phyloP scores from a whole-genome alignment of 148 eudicot genomes.

The Pharnaceum exiguum region DNA sequence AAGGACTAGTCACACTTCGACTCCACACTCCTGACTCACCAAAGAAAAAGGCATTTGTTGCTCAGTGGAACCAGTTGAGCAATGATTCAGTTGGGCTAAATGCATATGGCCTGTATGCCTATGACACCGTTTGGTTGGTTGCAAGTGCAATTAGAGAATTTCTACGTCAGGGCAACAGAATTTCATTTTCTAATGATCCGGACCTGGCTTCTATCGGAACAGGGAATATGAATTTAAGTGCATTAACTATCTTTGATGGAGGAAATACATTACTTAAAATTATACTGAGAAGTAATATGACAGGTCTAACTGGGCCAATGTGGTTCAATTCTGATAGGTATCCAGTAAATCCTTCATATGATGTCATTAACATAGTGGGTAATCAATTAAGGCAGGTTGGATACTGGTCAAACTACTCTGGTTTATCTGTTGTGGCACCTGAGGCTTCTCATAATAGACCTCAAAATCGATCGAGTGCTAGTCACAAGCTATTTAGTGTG shows the following conservation, averaged over 20 bases:
- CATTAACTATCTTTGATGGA: constrained; percentile 46
- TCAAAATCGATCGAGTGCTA: constrained; percentile 26
- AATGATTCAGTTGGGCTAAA: constrained; percentile 40
- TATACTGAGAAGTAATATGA: constrained; percentile 31
- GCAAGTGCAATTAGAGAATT: constrained; percentile 45
- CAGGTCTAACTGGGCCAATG: constrained; percentile 41
- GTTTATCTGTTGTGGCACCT: constrained; percentile 37
- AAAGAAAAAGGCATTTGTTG: constrained; percentile 33
- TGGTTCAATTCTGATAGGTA: constrained; percentile 23
- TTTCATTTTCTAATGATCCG: constrained; percentile 49
- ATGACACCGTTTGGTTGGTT: constrained; percentile 61
- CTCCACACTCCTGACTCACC: constrained; percentile 50
- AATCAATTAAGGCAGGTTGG: constrained; percentile 28
- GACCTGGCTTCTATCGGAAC: constrained; percentile 25
- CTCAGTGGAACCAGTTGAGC: constrained; percentile 35
- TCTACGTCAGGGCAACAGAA: constrained; percentile 34
- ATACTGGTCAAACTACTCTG: constrained; percentile 56
- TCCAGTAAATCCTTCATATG: constrained; percentile 37
- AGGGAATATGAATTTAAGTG: constrained; percentile 39
- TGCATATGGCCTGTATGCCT: constrained; percentile 52
- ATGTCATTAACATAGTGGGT: constrained; percentile 36
- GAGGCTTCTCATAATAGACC: constrained; percentile 25
- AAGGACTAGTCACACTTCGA: constrained; percentile 62
- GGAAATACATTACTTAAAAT: constrained; percentile 34
- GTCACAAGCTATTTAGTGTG: constrained; percentile 31